Conservation (phyloP, 2,329 filamentous ascomycete genomes). For the Mycogone perniciosa region DNA sequence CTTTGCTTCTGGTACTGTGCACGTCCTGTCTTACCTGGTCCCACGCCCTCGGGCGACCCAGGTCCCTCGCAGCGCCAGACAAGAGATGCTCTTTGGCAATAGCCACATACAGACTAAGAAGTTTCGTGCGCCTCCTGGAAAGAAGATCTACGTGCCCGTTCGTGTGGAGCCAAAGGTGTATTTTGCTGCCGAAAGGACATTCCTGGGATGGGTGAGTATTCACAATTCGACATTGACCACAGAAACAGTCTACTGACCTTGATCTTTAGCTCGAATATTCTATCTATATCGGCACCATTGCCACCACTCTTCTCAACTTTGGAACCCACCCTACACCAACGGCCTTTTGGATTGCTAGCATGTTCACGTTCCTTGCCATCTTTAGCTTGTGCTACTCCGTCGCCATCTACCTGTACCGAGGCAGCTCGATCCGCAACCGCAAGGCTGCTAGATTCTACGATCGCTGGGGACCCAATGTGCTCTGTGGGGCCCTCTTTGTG, state of each 20-base stretch:
- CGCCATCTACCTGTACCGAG: conserved; percentile 80
- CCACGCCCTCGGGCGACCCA: conserved; percentile 50
- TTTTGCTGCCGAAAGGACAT: conserved; percentile 93
- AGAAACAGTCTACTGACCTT: conserved; percentile 15
- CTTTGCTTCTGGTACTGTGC: conserved; percentile 36
- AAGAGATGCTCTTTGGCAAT: conserved; percentile 46
- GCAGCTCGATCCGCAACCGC: conserved; percentile 74
- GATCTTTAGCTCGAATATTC: conserved; percentile 75
- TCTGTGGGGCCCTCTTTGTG: conserved; percentile 67
- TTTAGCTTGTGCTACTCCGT: conserved; percentile 76
- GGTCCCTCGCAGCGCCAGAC: conserved; percentile 52
- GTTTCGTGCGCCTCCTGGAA: conserved; percentile 71
- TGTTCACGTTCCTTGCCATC: conserved; percentile 78
- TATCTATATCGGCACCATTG: conserved; percentile 86
- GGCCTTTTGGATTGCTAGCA: conserved; percentile 63
- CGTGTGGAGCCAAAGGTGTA: conserved; percentile 97
- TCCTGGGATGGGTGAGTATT: conserved; percentile 75
- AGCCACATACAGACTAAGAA: conserved; percentile 50
- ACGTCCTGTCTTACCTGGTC: conserved; percentile 43
- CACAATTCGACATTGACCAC: not conserved
- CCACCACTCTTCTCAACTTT: conserved; percentile 79
- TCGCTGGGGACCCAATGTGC: conserved; percentile 70
- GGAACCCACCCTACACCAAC: conserved; percentile 49
- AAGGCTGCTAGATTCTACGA: conserved; percentile 90
- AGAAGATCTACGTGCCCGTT: conserved; percentile 92